A percentile compares a stretch with the other conserved stretches of the same genome.
These are phyloP conservation scores for Camellia lanceoleosa DNA, from an alignment of 148 eudicot genomes.

Conservation along the genomic window DNA sequence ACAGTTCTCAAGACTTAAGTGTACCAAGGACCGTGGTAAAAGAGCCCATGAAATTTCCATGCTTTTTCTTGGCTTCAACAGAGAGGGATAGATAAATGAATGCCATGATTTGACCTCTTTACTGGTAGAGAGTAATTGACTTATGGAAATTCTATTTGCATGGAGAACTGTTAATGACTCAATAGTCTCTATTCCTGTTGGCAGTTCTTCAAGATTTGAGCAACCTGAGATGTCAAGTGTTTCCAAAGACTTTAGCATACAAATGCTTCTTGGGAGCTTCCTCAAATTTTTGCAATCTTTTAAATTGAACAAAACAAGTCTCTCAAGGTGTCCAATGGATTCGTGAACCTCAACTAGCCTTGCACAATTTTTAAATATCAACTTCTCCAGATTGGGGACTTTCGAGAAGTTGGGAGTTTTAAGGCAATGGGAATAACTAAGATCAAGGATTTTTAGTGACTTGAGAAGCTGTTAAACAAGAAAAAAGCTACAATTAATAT, in stretches of 20 bases:
- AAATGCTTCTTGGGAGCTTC: no score
- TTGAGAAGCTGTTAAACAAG: neutral
- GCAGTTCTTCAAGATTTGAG: no score
- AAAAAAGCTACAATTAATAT: neutral
- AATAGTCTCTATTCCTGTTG: no score
- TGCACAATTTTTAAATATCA: conserved; percentile 2
- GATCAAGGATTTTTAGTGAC: conserved; percentile 16
- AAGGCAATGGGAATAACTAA: conserved; percentile 11
- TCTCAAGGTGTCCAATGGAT: conserved; percentile 13
- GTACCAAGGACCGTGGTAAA: neutral
- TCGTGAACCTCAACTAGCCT: conserved; percentile 9
- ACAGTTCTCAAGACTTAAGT: neutral
- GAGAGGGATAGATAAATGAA: neutral
- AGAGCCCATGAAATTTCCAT: neutral
- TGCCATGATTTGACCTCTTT: no score
- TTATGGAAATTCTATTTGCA: no score
- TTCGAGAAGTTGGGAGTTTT: conserved; percentile 5
- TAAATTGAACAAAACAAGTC: no score
- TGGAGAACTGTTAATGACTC: no score
- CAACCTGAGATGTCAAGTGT: no score
- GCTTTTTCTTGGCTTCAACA: neutral
- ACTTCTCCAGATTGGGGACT: neutral
- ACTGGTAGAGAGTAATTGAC: no score
- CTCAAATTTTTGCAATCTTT: no score
- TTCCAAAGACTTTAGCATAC: no score